These are phyloP conservation scores for Aspergillus pseudoterreus DNA, from an alignment of 2,329 filamentous ascomycete genomes.

Conservation along the genomic window DNA sequence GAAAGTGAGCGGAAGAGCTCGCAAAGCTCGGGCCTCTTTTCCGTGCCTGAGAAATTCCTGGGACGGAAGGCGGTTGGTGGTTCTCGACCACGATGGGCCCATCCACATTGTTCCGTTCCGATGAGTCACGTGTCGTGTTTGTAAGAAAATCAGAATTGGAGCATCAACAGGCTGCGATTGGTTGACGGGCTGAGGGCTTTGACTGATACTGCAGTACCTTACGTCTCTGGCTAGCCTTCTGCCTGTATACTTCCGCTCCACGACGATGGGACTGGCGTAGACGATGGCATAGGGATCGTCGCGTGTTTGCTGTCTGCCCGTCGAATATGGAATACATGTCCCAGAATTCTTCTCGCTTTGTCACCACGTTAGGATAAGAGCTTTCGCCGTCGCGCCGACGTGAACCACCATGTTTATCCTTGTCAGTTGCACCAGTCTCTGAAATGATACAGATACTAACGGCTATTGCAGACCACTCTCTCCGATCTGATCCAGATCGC, in stretches of 20 bases:
- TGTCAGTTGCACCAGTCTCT: constrained; percentile 34
- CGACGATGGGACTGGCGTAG: no score
- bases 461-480: constrained; percentile 69
- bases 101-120: constrained; percentile 22
- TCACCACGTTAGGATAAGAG: constrained; percentile 12
- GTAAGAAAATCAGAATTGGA: constrained; percentile 14
- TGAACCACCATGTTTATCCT: constrained; percentile 47
- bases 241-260: no score
- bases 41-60: not conserved
- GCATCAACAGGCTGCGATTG: constrained; percentile 19
- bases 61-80: not conserved
- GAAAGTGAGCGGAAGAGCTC: constrained; percentile 2
- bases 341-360: constrained; percentile 3
- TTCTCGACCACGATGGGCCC: not conserved
- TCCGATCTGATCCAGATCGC: constrained; percentile 91
- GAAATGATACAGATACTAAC: constrained; percentile 6
- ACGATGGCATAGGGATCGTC: constrained; percentile 1
- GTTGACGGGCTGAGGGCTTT: constrained; percentile 3
- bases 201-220: not conserved
- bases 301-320: not conserved
- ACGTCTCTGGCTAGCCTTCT: not conserved
- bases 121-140: constrained; percentile 14
- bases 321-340: constrained; percentile 16
- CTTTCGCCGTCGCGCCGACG: not conserved
- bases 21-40: not conserved